Base-by-base conservation (phyloP, 2,329 filamentous ascomycete genomes). In the Botrytis sinoallii region DNA sequence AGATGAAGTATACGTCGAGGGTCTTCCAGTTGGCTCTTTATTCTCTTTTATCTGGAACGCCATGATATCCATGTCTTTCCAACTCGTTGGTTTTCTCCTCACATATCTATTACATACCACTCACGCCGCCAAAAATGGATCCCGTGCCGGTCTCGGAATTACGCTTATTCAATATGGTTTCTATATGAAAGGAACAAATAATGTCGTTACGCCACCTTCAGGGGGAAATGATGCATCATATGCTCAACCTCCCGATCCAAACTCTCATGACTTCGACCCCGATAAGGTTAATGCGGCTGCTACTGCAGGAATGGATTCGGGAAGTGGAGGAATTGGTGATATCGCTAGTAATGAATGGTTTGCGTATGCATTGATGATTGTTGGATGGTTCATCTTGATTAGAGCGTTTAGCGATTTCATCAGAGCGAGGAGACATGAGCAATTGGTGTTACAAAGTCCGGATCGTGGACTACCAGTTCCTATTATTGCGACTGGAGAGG, bases 41-140 rank as follows among this genome's bases (percentile, higher is more conserved):
- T 97, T 97, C 84, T 92, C 90, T 75, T 97, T 97, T 80, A 85
- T 95, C 78, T 97, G 93, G 93, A 97, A 97, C 84, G 92, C 89
- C 84, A 95, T 98, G 89, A 98, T 99, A 77, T 97, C 94, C 77
- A 95, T 97, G 88, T 97, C 95, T 61, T 98, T 99, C 86, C 93
- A 97, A 83, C 89, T 98, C 76, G 93, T 98, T 83, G 96, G 96
- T 71, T 99, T 99, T 87, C 90, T 99, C 44, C 92, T 99, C 79
- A 98, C 96, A 42, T 99, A 99, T 82, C 93, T 99, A 73, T 88
- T 99, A 4, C 96, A 99, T 86, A 98, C 96, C 44, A 97, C 95
- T 12, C 96, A 99, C 83, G 96, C 96, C 7, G 96, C 96, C 79
- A 99, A 99, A 85, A 97, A 99, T 82, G 96, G 96, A 68, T 97